Evolutionary conservation across 352 stramenopile genomes (phyloP).

Genomic region (Aphanomyces astaci): DNA sequence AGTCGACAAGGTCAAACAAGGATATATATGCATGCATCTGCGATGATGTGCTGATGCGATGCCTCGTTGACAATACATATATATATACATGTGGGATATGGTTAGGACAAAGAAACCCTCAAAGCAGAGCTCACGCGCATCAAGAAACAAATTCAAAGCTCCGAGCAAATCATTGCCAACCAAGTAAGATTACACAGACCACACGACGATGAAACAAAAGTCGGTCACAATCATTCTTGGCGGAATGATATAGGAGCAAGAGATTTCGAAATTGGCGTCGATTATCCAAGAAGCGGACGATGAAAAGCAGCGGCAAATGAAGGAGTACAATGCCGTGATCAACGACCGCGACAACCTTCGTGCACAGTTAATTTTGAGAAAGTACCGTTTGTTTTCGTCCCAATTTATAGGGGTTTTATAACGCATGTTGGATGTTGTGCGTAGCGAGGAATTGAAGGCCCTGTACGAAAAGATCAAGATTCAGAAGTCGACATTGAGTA

Average conservation of each 20-base stretch:
- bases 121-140: slow-evolving; percentile 87
- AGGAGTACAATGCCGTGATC: slow-evolving; percentile 78
- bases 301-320: slow-evolving; percentile 78
- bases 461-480: slow-evolving; percentile 92
- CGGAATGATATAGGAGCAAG: slow-evolving; percentile 32
- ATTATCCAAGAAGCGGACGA: slow-evolving; percentile 90
- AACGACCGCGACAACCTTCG: slow-evolving; percentile 80
- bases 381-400: slow-evolving; percentile 20
- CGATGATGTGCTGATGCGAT: too few species aligned
- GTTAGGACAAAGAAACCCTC: slow-evolving; percentile 74
- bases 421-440: too few species aligned
- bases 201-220: background rate
- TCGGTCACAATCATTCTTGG: too few species aligned
- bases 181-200: slow-evolving; percentile 34
- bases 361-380: slow-evolving; percentile 81
- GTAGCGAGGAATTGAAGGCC: slow-evolving; percentile 68
- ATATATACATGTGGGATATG: background rate
- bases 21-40: too few species aligned
- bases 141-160: slow-evolving; percentile 84
- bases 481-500: slow-evolving; percentile 74
- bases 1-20: slow-evolving; percentile 62
- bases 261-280: slow-evolving; percentile 67
- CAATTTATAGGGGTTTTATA: too few species aligned
- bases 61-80: too few species aligned
- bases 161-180: slow-evolving; percentile 85